phyloP scores from a whole-genome alignment of 176 grass and related monocot genomes.

The Eleusine coracana region DNA sequence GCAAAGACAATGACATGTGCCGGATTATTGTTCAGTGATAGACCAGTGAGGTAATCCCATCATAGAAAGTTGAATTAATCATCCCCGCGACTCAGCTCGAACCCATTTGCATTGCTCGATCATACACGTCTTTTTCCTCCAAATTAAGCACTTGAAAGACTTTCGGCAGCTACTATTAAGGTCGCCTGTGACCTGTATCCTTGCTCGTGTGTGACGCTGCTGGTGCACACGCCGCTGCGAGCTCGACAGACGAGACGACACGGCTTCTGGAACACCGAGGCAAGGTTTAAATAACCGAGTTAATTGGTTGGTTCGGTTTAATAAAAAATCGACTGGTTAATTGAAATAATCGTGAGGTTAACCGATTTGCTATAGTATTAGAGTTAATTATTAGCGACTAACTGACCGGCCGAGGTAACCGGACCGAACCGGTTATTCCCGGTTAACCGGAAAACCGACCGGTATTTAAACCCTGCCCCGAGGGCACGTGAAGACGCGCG shows the following conservation, averaged over 20 bases:
- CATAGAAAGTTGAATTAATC: background rate
- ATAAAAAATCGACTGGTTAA: no score
- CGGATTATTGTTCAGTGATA: background rate
- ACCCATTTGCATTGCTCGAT: background rate
- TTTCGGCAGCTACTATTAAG: background rate
- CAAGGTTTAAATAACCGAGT: no score
- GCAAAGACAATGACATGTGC: background rate
- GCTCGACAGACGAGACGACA: background rate
- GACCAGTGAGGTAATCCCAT: background rate
- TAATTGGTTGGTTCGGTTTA: no score
- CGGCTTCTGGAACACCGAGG: conserved; percentile 21
- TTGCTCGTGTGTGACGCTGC: background rate
- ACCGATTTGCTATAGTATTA: no score
- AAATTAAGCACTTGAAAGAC: background rate
- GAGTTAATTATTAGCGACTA: no score
- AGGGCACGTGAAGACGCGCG: conserved; percentile 22
- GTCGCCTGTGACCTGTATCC: background rate
- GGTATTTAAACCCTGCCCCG: no score
- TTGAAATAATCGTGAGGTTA: no score
- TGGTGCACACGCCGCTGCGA: background rate
- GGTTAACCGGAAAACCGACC: no score
- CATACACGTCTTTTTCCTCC: background rate
- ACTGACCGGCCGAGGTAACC: no score
- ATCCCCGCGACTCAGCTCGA: background rate
- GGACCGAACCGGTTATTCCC: no score